phyloP scores from a whole-genome alignment of 495 filamentous ascomycete genomes.

The Penicillium silybi region DNA sequence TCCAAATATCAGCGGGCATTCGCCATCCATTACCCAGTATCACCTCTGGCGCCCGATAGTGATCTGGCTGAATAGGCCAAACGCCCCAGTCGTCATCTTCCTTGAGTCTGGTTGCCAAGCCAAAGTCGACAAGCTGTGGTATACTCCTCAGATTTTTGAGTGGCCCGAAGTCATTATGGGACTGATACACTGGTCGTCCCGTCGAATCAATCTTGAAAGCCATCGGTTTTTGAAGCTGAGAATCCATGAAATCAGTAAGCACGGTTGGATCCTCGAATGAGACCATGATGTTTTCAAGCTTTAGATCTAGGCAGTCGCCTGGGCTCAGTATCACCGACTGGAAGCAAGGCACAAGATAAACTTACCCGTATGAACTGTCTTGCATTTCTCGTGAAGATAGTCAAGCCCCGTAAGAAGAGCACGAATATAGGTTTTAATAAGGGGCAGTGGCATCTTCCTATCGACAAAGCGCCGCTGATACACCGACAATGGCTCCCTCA shows the following conservation, averaged over 20 bases:
- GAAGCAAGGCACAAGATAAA: slow-evolving; percentile 18
- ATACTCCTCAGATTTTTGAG: slow-evolving; percentile 31
- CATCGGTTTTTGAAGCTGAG: slow-evolving; percentile 35
- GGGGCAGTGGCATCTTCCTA: slow-evolving; percentile 28
- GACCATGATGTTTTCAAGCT: slow-evolving; percentile 46
- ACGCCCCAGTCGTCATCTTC: slow-evolving; percentile 33
- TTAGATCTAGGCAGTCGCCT: slow-evolving; percentile 37
- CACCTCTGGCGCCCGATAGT: slow-evolving; percentile 47
- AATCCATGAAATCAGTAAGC: slow-evolving; percentile 37
- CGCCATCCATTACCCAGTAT: slow-evolving; percentile 44
- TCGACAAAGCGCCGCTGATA: slow-evolving; percentile 32
- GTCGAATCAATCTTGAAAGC: slow-evolving; percentile 34
- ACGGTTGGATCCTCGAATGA: slow-evolving; percentile 41
- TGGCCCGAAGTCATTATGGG: slow-evolving; percentile 39
- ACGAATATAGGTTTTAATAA: slow-evolving; percentile 37
- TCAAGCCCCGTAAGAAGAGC: slow-evolving; percentile 42
- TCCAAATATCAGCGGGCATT: slow-evolving; percentile 44
- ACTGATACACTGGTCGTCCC: slow-evolving; percentile 35
- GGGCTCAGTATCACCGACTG: slow-evolving; percentile 18
- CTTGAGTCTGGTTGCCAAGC: slow-evolving; percentile 65
- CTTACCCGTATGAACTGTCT: slow-evolving; percentile 34
- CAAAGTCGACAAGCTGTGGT: slow-evolving; percentile 83
- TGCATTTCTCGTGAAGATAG: slow-evolving; percentile 42
- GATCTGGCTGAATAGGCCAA: slow-evolving; percentile 42
- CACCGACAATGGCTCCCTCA: slow-evolving; percentile 35